Evolutionary conservation across 345 rosid genomes (phyloP).

Genomic region (Populus ilicifolia): DNA sequence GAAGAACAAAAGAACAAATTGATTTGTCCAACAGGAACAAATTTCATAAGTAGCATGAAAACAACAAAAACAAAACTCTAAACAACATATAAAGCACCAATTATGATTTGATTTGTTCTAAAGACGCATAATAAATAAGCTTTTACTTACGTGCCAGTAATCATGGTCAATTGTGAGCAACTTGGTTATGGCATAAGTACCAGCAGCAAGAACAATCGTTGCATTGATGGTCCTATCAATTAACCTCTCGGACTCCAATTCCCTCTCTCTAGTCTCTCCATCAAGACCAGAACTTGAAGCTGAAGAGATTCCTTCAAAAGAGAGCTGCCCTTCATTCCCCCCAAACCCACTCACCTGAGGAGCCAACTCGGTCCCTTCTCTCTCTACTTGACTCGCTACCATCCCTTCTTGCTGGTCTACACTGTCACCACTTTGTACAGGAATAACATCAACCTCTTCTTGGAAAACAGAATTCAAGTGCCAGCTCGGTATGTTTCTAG

Average conservation of each 20-base stretch:
- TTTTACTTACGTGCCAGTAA: conserved; percentile 77
- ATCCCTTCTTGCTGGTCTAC: conserved; percentile 58
- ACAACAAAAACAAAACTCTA: background rate
- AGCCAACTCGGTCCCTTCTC: conserved; percentile 41
- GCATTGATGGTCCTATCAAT: conserved; percentile 74
- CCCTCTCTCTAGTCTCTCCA: conserved; percentile 28
- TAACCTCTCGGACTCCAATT: conserved; percentile 44
- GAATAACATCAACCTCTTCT: conserved; percentile 60
- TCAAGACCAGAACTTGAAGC: conserved; percentile 28
- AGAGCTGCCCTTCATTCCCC: conserved; percentile 53
- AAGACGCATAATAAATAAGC: background rate
- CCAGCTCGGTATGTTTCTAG: conserved; percentile 41
- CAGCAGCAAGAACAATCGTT: conserved; percentile 70
- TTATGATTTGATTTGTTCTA: background rate
- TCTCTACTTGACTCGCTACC: conserved; percentile 44
- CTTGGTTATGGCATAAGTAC: conserved; percentile 76
- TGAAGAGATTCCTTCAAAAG: conserved; percentile 75
- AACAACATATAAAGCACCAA: background rate
- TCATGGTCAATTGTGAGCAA: conserved; percentile 84
- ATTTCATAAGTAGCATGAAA: background rate
- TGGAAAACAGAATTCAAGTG: conserved; percentile 38
- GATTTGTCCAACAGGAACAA: background rate
- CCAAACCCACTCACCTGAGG: conserved; percentile 58
- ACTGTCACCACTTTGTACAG: conserved; percentile 53
- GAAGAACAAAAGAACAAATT: background rate